Percentiles rank a stretch among this genome's conserved stretches.
phyloP scores from a whole-genome alignment of 1,284 basidiomycete species.

The Tranzscheliella williamsii region DNA sequence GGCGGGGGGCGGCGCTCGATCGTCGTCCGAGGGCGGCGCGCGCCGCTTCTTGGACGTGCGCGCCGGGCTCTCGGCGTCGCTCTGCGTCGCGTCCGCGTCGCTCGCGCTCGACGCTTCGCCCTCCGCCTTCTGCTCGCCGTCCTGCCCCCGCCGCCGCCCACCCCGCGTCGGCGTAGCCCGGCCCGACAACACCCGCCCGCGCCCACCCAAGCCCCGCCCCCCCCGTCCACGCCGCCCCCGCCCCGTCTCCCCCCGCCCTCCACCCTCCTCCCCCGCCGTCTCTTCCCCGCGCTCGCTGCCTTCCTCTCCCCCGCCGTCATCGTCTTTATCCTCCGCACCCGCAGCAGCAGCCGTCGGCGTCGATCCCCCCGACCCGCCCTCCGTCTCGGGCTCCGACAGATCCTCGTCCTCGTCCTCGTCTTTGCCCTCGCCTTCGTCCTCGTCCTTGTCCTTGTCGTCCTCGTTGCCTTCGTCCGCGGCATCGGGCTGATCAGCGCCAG shows the following conservation, averaged over 20 bases:
- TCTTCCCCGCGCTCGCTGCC: background rate
- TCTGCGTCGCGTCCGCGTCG: constrained; percentile 21
- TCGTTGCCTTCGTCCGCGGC: too few species aligned
- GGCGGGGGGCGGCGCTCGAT: constrained; percentile 20
- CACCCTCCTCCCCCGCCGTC: too few species aligned
- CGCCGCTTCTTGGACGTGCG: constrained; percentile 19
- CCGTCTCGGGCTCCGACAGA: constrained; percentile 26
- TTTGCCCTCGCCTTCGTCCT: constrained; percentile 1
- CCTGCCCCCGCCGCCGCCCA: background rate
- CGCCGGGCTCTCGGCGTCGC: constrained; percentile 17
- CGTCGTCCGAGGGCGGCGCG: constrained; percentile 15
- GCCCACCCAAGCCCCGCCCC: too few species aligned
- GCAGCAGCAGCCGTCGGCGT: background rate
- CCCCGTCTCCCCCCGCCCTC: too few species aligned
- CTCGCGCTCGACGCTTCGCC: constrained; percentile 6
- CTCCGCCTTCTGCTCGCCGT: constrained; percentile 10
- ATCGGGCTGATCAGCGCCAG: constrained; percentile 1
- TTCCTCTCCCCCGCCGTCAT: constrained; percentile 15
- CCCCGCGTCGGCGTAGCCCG: constrained; percentile 4
- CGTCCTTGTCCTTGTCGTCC: constrained; percentile 2
- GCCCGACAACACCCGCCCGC: background rate
- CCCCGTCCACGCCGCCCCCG: too few species aligned
- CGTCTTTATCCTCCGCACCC: constrained; percentile 41
- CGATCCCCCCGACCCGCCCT: constrained; percentile 13
- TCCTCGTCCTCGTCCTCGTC: constrained; percentile 17